A percentile compares a stretch with the other conserved stretches of the same genome.
phyloP scores from a whole-genome alignment of 371 early-diverging fungal species.

The Rhizopus arrhizus region DNA sequence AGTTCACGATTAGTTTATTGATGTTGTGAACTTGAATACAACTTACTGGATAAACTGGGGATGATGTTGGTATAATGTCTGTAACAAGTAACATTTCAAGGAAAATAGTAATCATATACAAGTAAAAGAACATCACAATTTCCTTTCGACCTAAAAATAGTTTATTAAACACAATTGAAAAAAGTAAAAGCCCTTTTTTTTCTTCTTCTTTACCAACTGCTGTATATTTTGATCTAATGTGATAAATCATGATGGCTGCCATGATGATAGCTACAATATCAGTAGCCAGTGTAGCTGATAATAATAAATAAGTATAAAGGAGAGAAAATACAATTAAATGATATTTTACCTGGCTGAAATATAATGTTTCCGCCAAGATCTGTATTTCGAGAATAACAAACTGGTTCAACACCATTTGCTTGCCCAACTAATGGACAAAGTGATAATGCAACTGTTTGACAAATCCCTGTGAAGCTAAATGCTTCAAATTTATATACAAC shows the following conservation, averaged over 20 bases:
- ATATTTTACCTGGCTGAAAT: conserved; percentile 87
- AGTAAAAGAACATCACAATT: conserved; percentile 95
- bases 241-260: conserved; percentile 96
- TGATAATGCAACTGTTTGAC: conserved; percentile 79
- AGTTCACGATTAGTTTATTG: background rate
- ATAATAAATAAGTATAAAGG: conserved; percentile 6
- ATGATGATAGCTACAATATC: conserved; percentile 91
- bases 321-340: background rate
- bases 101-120: conserved; percentile 83
- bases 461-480: conserved; percentile 86
- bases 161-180: background rate
- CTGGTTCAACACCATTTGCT: conserved; percentile 79
- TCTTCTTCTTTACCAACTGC: conserved; percentile 78
- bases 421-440: conserved; percentile 88
- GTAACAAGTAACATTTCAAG: conserved; percentile 87
- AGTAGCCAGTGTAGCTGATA: conserved; percentile 78
- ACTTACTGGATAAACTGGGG: conserved; percentile 79
- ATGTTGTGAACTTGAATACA: background rate
- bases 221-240: conserved; percentile 95
- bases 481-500: conserved; percentile 64
- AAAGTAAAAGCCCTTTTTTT: background rate
- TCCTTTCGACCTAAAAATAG: conserved; percentile 82
- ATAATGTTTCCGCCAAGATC: conserved; percentile 77
- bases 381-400: conserved; percentile 92
- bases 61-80: conserved; percentile 88